These are phyloP conservation scores for Aspergillus puulaauensis DNA, from an alignment of 2,329 filamentous ascomycete genomes.

Conservation along the genomic window DNA sequence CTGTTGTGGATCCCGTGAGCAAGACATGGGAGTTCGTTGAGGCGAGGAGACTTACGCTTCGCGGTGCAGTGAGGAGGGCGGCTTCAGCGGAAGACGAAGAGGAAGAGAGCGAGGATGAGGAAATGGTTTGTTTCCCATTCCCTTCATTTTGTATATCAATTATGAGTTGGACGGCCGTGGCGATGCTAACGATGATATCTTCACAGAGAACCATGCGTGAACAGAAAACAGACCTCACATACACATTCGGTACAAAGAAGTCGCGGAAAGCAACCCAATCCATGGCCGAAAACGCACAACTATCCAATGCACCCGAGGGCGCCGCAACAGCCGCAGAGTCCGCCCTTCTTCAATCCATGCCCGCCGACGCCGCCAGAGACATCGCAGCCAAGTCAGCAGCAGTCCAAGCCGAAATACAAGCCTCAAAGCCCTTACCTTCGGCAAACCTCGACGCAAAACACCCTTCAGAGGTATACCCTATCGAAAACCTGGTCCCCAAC, in stretches of 20 bases:
- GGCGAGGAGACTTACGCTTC: conserved; percentile 56
- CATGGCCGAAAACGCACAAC: conserved; percentile 48
- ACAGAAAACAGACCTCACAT: conserved; percentile 45
- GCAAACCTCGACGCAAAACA: conserved; percentile 44
- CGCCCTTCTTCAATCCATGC: conserved; percentile 45
- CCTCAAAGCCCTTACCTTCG: conserved; percentile 46
- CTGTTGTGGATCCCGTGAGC: conserved; percentile 57
- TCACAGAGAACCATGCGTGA: conserved; percentile 38
- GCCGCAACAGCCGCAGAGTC: conserved; percentile 40
- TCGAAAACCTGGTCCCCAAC: conserved; percentile 43
- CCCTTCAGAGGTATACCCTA: conserved; percentile 47
- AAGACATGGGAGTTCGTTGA: conserved; percentile 55
- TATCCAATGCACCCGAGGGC: conserved; percentile 40
- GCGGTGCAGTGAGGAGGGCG: conserved; percentile 44
- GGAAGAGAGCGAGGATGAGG: conserved; percentile 29
- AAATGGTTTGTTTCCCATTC: conserved; percentile 23
- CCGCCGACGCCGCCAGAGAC: conserved; percentile 31
- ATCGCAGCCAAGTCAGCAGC: conserved; percentile 32
- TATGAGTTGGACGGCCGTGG: background rate
- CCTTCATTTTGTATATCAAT: background rate
- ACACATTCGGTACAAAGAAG: conserved; percentile 52
- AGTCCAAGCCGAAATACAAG: conserved; percentile 44
- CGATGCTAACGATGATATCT: background rate
- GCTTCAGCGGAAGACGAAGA: conserved; percentile 27
- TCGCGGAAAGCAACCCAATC: conserved; percentile 50